Conservation (phyloP, 2,329 filamentous ascomycete genomes). For the Raffaelea arxii region DNA sequence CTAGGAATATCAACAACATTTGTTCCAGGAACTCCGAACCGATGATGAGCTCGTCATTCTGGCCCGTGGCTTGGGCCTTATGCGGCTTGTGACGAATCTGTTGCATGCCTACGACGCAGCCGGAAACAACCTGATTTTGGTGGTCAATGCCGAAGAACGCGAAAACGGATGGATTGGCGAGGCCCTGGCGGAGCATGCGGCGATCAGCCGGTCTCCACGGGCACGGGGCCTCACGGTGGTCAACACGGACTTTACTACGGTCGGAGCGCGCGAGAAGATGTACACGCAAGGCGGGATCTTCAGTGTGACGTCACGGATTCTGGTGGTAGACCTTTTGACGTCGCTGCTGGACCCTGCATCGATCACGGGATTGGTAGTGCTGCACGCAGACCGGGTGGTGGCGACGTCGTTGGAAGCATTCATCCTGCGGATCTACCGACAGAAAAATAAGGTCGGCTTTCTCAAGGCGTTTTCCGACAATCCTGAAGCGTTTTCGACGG, state of each 20-base stretch:
- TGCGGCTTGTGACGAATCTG: slow-evolving; percentile 89
- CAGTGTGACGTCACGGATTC: slow-evolving; percentile 89
- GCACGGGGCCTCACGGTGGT: slow-evolving; percentile 82
- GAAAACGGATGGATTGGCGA: slow-evolving; percentile 98
- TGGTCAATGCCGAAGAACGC: slow-evolving; percentile 82
- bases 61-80: slow-evolving; percentile 81
- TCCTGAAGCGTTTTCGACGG: slow-evolving; percentile 80
- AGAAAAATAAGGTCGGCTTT: slow-evolving; percentile 89
- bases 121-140: slow-evolving; percentile 81
- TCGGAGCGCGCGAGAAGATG: slow-evolving; percentile 80
- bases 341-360: slow-evolving; percentile 69
- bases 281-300: slow-evolving; percentile 85
- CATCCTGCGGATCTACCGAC: slow-evolving; percentile 84
- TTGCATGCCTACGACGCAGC: slow-evolving; percentile 95
- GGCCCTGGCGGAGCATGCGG: slow-evolving; percentile 88
- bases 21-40: slow-evolving; percentile 80
- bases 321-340: slow-evolving; percentile 91
- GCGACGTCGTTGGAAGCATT: slow-evolving; percentile 91
- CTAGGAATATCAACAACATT: slow-evolving; percentile 83
- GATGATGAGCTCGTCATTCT: slow-evolving; percentile 93
- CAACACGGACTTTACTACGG: slow-evolving; percentile 88
- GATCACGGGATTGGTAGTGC: slow-evolving; percentile 75
- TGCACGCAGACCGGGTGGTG: slow-evolving; percentile 80
- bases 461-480: slow-evolving; percentile 93
- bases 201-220: slow-evolving; percentile 71